Evolutionary conservation across 2,329 filamentous ascomycete species (phyloP).

Genomic region (Emergomyces pasteurianus): DNA sequence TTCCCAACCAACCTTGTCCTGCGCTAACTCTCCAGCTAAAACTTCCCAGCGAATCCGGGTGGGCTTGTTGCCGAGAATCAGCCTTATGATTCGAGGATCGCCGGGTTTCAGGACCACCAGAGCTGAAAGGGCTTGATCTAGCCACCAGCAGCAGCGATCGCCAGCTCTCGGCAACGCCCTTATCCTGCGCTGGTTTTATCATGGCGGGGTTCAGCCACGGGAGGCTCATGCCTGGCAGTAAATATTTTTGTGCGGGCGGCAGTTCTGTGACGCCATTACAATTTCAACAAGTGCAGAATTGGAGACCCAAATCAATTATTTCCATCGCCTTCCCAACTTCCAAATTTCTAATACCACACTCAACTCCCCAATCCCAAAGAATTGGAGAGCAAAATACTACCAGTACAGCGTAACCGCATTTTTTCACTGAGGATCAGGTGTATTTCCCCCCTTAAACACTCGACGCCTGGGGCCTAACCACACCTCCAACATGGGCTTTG

Average conservation of each 20-base stretch:
- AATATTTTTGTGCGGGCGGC: neutral
- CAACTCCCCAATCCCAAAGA: neutral
- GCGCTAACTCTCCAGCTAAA: neutral
- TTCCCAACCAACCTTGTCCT: too few relatives aligned
- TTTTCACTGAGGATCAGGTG: neutral
- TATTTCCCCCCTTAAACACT: neutral
- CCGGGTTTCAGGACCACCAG: neutral
- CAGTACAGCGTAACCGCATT: neutral
- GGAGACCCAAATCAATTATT: neutral
- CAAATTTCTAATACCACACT: neutral
- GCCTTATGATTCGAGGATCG: neutral
- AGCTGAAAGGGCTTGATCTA: neutral
- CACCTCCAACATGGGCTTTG: slow-evolving; percentile 5
- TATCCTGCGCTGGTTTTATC: neutral
- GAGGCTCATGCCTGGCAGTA: neutral
- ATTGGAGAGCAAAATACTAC: neutral
- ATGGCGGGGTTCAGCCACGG: neutral
- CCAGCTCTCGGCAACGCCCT: neutral
- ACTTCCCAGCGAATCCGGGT: neutral
- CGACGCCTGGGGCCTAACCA: neutral
- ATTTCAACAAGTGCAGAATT: neutral
- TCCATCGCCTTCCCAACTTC: neutral
- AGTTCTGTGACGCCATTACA: neutral
- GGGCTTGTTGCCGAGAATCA: neutral
- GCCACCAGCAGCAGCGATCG: neutral